Evolutionary conservation across 1,284 basidiomycete genomes (phyloP), one percentile per base, ranked within the genome.

Genomic region (Vanrija sp.): DNA sequence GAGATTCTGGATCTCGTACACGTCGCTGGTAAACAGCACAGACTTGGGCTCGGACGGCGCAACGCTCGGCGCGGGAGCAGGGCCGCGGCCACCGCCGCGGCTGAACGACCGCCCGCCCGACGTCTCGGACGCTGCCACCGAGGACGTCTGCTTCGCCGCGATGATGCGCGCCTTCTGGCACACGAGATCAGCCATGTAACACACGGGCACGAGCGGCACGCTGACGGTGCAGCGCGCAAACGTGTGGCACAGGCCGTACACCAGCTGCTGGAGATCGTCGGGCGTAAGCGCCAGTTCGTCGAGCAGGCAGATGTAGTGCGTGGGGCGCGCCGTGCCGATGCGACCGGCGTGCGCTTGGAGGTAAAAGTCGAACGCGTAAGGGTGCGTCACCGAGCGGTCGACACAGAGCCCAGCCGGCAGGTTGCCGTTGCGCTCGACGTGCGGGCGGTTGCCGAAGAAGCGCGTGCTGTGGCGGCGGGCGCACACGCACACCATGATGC

Each of bases 351-450:
- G 72, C 7, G 72, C 65, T 51, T 75, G 73, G 10, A 74, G 63
- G 66, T 69, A 77, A 53, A 75, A 76, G 55, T 79, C 78, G 48
- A 76, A 80, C 4, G 71, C 74, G 58, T 70, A 78, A 0, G 79
- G 78, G 52, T 79, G 78, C 6, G 71, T 72, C 42, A 79, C 72
- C 10, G 54, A 50, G 15, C 54, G 58, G 61, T 79, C 79, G 42
- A 79, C 74, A 8, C 65, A 64, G 3, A 65, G 51, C 29, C 69
- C 69, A 25, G 69, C 59, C n/a, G 73, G 72, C 26, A 79, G 65
- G 54, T 79, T 79, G 42, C 78, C 78, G 4, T 69, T 69, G 38
- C 73, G 63, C 52, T 77, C 78, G 19, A 42, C 55, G 54, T 78
- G 69, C 4, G 38, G 9, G 2, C 26, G 14, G 43, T 73, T 61